Base-by-base conservation (phyloP, 352 stramenopile genomes). In the Phytophthora pisi region DNA sequence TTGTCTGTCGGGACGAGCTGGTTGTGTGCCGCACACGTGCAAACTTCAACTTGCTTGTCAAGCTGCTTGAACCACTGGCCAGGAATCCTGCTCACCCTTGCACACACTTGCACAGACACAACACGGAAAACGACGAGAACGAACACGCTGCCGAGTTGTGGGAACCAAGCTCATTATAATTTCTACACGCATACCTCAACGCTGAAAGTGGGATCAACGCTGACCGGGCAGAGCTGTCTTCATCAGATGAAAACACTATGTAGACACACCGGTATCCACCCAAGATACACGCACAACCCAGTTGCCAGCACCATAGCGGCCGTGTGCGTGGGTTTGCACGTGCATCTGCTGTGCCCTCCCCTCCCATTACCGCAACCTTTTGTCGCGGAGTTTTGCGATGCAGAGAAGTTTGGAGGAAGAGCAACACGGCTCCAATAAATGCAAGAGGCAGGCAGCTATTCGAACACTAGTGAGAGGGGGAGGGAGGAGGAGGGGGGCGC, bases 1-100 rank as follows among this genome's bases (percentile, higher is more conserved):
- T 72, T 76, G 63, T 75, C 68, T 9, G 20, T 65, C 53, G 53
- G 38, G 53, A 60, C 38, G 38, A 45, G 26, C n/a, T 62, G 46
- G 28, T 45, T 15, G 31, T 16, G 18, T 9, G 4, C 6, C 26
- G 3, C 18, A 28, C n/a, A 51, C 18, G 10, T 28, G 49, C 10
- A 11, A 31, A 38, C 23, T 36, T 65, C 60, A 69, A 65, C 61
- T 49, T 62, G 9, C 20, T 20, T 20, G 11, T 54, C 23, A 20
- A 20, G 20, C 20, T 20, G 20, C 20, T 20, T 20, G 55, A 68
- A 59, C 24, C 43, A 67, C 6, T 62, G 43, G 26, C 10, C 51
- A 46, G n/a, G 20, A 20, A 20, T 20, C 20, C 20, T 20, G 36
- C 36, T 42, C 36, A 42, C 20, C 20, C 20, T 20, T 20, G 20